Base-by-base conservation (phyloP, 192 early-diverging fungal genomes). In the Dissophora globulifera region DNA sequence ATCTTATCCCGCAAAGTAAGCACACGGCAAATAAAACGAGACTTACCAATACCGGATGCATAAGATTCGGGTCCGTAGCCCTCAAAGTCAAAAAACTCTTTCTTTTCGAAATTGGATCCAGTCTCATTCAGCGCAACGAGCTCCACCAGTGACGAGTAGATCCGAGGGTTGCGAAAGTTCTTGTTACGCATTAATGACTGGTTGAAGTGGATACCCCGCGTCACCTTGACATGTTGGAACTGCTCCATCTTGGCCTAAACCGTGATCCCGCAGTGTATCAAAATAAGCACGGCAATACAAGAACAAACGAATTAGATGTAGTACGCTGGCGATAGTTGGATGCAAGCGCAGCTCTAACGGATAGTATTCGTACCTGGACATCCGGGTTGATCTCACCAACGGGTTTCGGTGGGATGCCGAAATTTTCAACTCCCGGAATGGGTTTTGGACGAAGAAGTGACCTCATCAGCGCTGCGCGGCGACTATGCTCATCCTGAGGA, bases 101-200 rank as follows among this genome's bases (percentile, higher is more conserved):
- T 55, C 32, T 81, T 82, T 7, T 85, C 79, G 79, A 92, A 88
- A 58, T 96, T 95, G 29, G 91, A 87, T 5, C 95, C 94, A 35
- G 83, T 80, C 78, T 96, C 94, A 62, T 96, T 90, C 30, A 98
- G 66, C 7, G 87, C 86, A 30, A 94, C 80, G 70, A 92, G 90
- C 31, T 93, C 91, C 7, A 98, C 93, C 23, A 96, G 81, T 78
- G 94, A 92, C 38, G 84, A 82, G 83, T 94, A 95, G 53, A 98
- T 96, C 35, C 91, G 87, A 15, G 96, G 96, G 67, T 98, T 98
- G 13, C 93, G 85, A 79, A 96, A 96, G 11, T 92, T 87, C 76
- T 95, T 96, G 78, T 92, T 96, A 20, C 87, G 81, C 76, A 85
- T 85, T 32, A 98, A 81, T 20, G 88, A 83, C 33, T 90, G 88